Base-by-base conservation (phyloP, 768 basidiomycete species). In the Galerina sulciceps region DNA sequence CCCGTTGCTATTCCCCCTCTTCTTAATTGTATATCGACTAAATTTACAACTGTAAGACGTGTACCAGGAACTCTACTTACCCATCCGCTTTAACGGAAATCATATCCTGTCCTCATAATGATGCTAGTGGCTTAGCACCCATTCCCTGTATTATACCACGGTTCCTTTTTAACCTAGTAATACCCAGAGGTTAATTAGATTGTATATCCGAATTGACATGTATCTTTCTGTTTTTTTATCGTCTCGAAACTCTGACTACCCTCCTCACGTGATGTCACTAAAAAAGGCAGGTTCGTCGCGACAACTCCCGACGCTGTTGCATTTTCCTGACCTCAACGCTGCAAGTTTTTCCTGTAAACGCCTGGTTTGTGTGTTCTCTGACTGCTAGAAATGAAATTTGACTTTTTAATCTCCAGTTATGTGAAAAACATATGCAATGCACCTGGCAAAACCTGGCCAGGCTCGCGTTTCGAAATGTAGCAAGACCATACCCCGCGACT, bases 361-460 rank as follows among this genome's bases (percentile, higher is more conserved):
- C 41, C 41, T 46, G 59, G 59, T 60, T 56, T 23, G 59, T 49
- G 11, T 44, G 4, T 13, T 37, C 26, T n/a, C 37, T 23, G 6
- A 15, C 34, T 15, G 4, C 20, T 37, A 22, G 2, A 51, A n/a
- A 17, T 38, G 11, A 15, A 18, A 46, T 23, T 52, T 37, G 41
- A 13, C 23, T 9, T 40, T 8, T 34, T 11, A 15, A 6, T 38
- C 38, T 15, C 17, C 58, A 83, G 86, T 79, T 67, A 88, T 88
- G 86, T 82, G 69, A 82, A 61, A n/a, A 69, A 73, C 82, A 78
- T 83, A 90, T 90, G 89, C 86, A 78, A 89, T 88, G 87, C 81
- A 81, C 75, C 73, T 82, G 79, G 82, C 79, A 77, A 62, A 77
- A 73, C 66, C 71, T 79, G 69, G 79, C 84, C 79, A 84, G 76